Percentiles rank a stretch among this genome's conserved stretches.
Conservation (phyloP, 345 rosid genomes). For the Lepidium didymum region DNA sequence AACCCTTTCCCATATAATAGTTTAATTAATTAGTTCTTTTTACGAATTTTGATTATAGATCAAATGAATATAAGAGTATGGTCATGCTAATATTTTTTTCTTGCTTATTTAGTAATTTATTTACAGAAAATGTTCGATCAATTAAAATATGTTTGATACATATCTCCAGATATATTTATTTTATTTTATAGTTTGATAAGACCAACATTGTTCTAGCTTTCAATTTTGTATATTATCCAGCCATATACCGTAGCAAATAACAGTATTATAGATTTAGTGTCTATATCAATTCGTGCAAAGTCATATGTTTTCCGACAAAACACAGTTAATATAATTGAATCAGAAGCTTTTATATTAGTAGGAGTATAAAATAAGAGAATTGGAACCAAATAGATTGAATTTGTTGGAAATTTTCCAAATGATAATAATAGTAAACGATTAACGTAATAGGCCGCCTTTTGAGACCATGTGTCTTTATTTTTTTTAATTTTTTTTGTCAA, state of each 20-base stretch:
- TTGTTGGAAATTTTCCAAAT: background rate
- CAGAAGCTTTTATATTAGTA: background rate
- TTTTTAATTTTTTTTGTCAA: too few species aligned
- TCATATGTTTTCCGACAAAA: background rate
- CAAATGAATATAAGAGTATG: background rate
- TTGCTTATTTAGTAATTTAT: background rate
- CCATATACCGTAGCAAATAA: background rate
- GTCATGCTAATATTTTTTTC: background rate
- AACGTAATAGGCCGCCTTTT: slow-evolving; percentile 20
- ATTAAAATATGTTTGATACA: too few species aligned
- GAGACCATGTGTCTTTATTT: background rate
- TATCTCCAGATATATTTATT: background rate
- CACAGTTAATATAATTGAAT: background rate
- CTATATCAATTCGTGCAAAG: background rate
- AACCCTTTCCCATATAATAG: too few species aligned
- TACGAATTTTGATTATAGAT: background rate
- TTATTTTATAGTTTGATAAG: background rate
- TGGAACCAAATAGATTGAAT: background rate
- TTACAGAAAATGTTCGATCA: background rate
- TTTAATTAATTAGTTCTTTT: background rate
- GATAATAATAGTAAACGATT: background rate
- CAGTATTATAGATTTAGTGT: background rate
- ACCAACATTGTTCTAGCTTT: too few species aligned
- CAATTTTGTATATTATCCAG: background rate
- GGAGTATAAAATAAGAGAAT: background rate